Base-by-base conservation (phyloP, 768 basidiomycete species). In the Goffeauzyma gilvescens region DNA sequence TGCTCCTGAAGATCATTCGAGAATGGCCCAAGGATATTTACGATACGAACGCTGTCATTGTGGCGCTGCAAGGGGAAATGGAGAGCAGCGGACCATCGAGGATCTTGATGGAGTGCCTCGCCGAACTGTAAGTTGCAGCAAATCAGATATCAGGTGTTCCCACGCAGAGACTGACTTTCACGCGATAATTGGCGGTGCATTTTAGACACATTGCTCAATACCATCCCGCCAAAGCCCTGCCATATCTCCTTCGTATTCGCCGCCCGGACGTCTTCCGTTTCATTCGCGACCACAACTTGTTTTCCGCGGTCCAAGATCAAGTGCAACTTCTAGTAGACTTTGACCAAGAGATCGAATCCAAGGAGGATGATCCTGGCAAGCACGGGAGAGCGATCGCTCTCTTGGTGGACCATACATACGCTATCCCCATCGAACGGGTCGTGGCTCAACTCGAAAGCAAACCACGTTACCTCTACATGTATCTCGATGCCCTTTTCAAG, bases 1-100 rank as follows among this genome's bases (percentile, higher is more conserved):
- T 82, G 54, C 66, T 96, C 9, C 66, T 83, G 14, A 68, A 70
- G 46, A 85, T 79, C 1, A 76, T 95, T 54, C 76, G 74, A 47
- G 74, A 78, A 36, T 98, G 93, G 90, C 87, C 93, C 9, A 72
- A 69, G 24, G 79, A 78, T 9, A 85, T 96, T 36, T 98, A 95
- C 57, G 83, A 90, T 52, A 72, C 84, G 14, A 65, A 73, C 2
- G 80, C 83, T 6, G 81, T 95, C 42, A 81, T 93, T 42, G 72
- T 83, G n/a, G 84, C 85, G 9, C 75, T 95, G 4, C 78, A 79
- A 42, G 75, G 78, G 4, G 80, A 84, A 51, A 66, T 95, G 14
- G 80, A 89, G 45, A 73, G 55, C 0, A 47, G 41, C 15, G 69
- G 72, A 28, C 71, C 72, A 42, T 68, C 73, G 1, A 66, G 70